Evolutionary conservation across 1,284 basidiomycete genomes (phyloP), one percentile per base, ranked within the genome.

Genomic region (Ceratobasidium sp.): DNA sequence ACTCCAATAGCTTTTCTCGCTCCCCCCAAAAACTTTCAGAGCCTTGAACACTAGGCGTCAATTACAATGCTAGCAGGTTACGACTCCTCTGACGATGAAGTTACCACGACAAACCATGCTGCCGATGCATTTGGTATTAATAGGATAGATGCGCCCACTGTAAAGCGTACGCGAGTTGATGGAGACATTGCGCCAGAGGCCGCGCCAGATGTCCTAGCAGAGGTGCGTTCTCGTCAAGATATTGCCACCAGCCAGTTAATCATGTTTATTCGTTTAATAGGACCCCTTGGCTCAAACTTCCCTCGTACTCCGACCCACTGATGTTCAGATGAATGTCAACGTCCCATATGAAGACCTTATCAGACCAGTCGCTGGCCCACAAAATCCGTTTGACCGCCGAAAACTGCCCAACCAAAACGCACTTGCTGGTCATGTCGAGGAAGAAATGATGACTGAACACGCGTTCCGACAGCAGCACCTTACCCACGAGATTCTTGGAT

Each of bases 311-410:
- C 91, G 97, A 66, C 95, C 97, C 15, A 97, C 95, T 13, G 97
- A 99, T 87, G 96, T 94, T n/a, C 95, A 96, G 84, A 98, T 99
- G 92, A 96, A 98, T 84, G 95, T 99, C 84, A 99, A 99, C 86
- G 94, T 99, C 77, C 92, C 93, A 0, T 98, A 97, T 86, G 89
- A 90, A 78, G 97, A 98, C 85, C 94, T 99, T 94, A 90, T 90
- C 55, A 87, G 93, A 23, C 96, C 97, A 13, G 86, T 95, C 0
- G 92, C 95, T 84, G 97, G 97, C 6, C 97, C 97, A 9, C 91
- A 94, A 83, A 97, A 99, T 85, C 97, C 97, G 0, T 98, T 97
- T 84, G 91, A 90, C 51, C 92, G 94, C 84, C 89, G 89, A 76
- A 92, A 91, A 85, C 92, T 97, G 85, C 86, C 91, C 83, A 93